Percentiles rank a stretch among this genome's conserved stretches.
These are phyloP conservation scores for Saccharum spontaneum DNA, from an alignment of 176 grass and related monocot species.

Conservation along the genomic window DNA sequence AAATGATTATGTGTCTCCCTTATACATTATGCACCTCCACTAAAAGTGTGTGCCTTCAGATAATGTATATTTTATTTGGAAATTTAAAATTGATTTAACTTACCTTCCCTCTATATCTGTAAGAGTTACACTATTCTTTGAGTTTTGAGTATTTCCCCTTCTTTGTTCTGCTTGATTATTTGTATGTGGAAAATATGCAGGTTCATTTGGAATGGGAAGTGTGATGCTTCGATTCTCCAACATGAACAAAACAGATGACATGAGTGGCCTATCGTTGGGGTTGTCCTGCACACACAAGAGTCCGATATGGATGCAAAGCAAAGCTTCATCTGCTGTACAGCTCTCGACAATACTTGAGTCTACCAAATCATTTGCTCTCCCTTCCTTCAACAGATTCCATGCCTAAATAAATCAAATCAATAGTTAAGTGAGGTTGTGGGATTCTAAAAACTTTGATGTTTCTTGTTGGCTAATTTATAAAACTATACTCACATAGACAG, in stretches of 20 bases:
- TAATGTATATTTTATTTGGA: neutral
- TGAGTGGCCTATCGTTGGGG: conserved; percentile 38
- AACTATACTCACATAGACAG: conserved; percentile 37
- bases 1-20: neutral
- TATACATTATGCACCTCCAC: neutral
- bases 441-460: neutral
- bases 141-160: neutral
- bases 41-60: neutral
- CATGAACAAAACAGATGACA: conserved; percentile 30
- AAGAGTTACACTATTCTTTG: conserved; percentile 7
- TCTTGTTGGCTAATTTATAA: neutral
- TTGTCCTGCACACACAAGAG: conserved; percentile 39
- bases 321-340: neutral
- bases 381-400: conserved; percentile 32
- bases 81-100: neutral
- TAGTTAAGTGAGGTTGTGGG: neutral
- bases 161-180: neutral
- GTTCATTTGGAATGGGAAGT: neutral
- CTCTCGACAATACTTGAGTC: conserved; percentile 29
- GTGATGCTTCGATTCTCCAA: conserved; percentile 31
- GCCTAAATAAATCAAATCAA: conserved; percentile 8
- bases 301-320: conserved; percentile 22
- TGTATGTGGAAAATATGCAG: neutral
- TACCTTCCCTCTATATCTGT: neutral
- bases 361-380: conserved; percentile 15